Base-by-base conservation (phyloP, 2,329 filamentous ascomycete genomes). In the Fusarium sp. region DNA sequence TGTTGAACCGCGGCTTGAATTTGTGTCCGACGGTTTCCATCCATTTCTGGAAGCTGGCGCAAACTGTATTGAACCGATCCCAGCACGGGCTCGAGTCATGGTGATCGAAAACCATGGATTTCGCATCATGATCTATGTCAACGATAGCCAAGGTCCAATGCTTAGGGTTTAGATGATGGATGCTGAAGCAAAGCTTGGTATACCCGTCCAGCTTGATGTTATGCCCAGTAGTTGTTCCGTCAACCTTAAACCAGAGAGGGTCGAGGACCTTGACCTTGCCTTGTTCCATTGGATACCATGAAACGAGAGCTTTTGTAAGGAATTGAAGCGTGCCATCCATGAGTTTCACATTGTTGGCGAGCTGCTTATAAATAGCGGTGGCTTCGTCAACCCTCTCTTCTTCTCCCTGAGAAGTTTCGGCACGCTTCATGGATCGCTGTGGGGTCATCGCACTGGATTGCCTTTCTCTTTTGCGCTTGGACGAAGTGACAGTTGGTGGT, bases 161-260 rank as follows among this genome's bases (percentile, higher is more conserved):
- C n/a, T 58, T 43, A 1, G 56, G 13, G 6, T 28, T 38, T 4
- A 4, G 16, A 10, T 71, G 61, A 23, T 71, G 61, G 9, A 71
- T 62, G 1, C 38, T 16, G 19, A 71, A 62, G 16, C 56, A 57
- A n/a, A 67, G 19, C 9, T 47, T 37, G 8, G 19, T 43, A 25
- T 30, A 18, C 3, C 18, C 13, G 1, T 64, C 44, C 4, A 71
- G 21, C 5, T 32, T 40, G 5, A 33, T 32, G 6, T 19, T 25
- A n/a, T n/a, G 9, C 12, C 30, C 18, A 52, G 19, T 35, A 25
- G 23, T 54, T 16, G 50, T 38, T 2, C 50, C 50, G 25, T 40
- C 32, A 9, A n/a, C 19, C 6, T 40, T 35, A 28, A 71, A 50
- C 68, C 68, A 71, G 13, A 71, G 46, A 10, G 68, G 68, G 16